phyloP scores from a whole-genome alignment of 1,284 basidiomycete genomes.

The Trichosporon inkin region DNA sequence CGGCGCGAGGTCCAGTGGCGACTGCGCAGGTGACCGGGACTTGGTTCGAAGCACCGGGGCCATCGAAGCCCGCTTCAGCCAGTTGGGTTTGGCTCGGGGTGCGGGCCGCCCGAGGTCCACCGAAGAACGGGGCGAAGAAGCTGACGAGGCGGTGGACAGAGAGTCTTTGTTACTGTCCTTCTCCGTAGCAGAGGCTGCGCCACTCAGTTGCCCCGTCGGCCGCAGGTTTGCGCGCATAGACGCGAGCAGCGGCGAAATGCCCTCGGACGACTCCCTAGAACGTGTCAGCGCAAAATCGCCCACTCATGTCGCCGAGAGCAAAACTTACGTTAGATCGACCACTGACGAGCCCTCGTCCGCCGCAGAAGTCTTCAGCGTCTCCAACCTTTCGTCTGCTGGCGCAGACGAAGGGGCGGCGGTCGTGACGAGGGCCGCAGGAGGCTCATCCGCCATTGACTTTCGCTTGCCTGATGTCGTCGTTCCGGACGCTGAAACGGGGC shows the following conservation, averaged over 20 bases:
- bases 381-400: background rate
- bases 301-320: background rate
- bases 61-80: constrained; percentile 40
- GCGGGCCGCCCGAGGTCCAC: constrained; percentile 27
- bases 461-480: constrained; percentile 10
- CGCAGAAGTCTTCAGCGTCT: background rate
- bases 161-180: constrained; percentile 1
- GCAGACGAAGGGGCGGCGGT: background rate
- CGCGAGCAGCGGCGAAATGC: constrained; percentile 27
- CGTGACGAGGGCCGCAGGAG: background rate
- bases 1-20: constrained; percentile 23
- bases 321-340: constrained; percentile 18
- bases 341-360: constrained; percentile 9
- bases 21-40: constrained; percentile 32
- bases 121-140: constrained; percentile 27
- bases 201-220: constrained; percentile 24
- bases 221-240: constrained; percentile 33
- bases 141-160: constrained; percentile 12
- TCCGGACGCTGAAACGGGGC: background rate
- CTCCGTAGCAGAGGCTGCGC: constrained; percentile 24
- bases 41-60: constrained; percentile 35
- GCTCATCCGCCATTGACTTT: constrained; percentile 6
- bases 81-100: constrained; percentile 37
- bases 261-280: constrained; percentile 16
- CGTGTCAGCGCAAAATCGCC: constrained; percentile 10